Percentiles rank a stretch among this genome's conserved stretches.
phyloP scores from a whole-genome alignment of 169 alveolate genomes.

The Pseudocohnilembus persalinus region DNA sequence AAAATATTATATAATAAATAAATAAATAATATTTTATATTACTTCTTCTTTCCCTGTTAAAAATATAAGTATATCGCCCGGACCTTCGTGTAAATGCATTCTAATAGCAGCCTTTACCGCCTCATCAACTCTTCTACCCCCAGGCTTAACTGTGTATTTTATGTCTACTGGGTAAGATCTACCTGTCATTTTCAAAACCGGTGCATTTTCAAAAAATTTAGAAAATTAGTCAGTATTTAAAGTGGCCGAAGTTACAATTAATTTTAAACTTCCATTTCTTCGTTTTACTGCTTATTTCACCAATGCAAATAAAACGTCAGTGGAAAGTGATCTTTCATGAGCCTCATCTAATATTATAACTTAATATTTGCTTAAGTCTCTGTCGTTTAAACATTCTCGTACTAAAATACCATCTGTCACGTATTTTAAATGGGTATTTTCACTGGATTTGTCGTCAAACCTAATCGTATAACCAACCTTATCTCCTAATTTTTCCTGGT shows the following conservation, averaged over 20 bases:
- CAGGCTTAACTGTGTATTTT: slow-evolving; percentile 60
- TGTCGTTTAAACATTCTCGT: slow-evolving; percentile 76
- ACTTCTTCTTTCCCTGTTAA: slow-evolving; percentile 88
- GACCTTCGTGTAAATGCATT: slow-evolving; percentile 80
- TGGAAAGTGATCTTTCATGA: slow-evolving; percentile 83
- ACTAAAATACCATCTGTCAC: slow-evolving; percentile 88
- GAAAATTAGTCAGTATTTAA: slow-evolving; percentile 70
- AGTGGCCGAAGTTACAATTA: slow-evolving; percentile 86
- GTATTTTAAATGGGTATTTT: slow-evolving; percentile 68
- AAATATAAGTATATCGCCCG: slow-evolving; percentile 85
- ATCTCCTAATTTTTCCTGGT: slow-evolving; percentile 66
- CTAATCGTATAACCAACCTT: slow-evolving; percentile 80
- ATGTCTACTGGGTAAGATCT: slow-evolving; percentile 80
- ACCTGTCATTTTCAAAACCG: slow-evolving; percentile 72
- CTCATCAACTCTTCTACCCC: slow-evolving; percentile 73
- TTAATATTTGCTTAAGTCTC: slow-evolving; percentile 59
- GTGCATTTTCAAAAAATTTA: slow-evolving; percentile 71
- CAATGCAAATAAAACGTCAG: slow-evolving; percentile 83
- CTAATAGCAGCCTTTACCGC: slow-evolving; percentile 81
- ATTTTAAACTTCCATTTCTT: slow-evolving; percentile 68
- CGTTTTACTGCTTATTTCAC: slow-evolving; percentile 70
- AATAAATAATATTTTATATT: too few species aligned
- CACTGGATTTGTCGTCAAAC: slow-evolving; percentile 75
- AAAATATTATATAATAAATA: too few species aligned
- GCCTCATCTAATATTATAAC: slow-evolving; percentile 88